Percentiles rank a stretch among this genome's conserved stretches.
Conservation (phyloP, 306 rosid species). For the Rosa lucieae region DNA sequence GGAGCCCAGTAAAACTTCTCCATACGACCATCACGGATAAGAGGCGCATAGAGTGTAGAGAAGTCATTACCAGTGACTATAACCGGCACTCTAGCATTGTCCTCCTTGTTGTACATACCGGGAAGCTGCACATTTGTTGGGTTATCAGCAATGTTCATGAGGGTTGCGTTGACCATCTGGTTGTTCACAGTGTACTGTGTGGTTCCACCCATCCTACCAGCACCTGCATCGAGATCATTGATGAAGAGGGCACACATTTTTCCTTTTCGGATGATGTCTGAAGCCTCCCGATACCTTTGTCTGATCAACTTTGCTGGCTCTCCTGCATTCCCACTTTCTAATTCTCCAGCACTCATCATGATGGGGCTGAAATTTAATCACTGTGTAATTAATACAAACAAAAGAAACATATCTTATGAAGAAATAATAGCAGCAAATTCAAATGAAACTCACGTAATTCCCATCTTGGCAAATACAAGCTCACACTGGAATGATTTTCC, state of each 20-base stretch:
- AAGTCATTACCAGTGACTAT: conserved; percentile 59
- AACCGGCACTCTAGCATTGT: conserved; percentile 51
- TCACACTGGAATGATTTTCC: conserved; percentile 60
- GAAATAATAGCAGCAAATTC: background rate
- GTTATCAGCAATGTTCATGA: conserved; percentile 64
- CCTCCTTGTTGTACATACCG: conserved; percentile 60
- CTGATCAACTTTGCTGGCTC: conserved; percentile 53
- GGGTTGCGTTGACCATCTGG: conserved; percentile 66
- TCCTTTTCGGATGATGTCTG: conserved; percentile 53
- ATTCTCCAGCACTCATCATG: conserved; percentile 58
- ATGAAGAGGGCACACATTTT: conserved; percentile 59
- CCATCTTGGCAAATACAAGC: conserved; percentile 55
- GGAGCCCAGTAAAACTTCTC: conserved; percentile 68
- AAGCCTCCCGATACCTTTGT: conserved; percentile 45
- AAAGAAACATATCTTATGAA: background rate
- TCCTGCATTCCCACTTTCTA: conserved; percentile 55
- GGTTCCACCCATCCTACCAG: conserved; percentile 58
- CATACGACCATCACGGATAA: conserved; percentile 66
- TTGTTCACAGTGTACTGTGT: conserved; percentile 64
- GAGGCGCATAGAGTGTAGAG: conserved; percentile 61
- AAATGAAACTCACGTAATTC: conserved; percentile 39
- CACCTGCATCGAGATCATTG: conserved; percentile 65
- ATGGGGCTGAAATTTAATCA: conserved; percentile 37
- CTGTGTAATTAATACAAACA: background rate
- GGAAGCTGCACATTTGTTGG: conserved; percentile 63